Conservation (phyloP, 768 basidiomycete species). For the Amanita rubescens region DNA sequence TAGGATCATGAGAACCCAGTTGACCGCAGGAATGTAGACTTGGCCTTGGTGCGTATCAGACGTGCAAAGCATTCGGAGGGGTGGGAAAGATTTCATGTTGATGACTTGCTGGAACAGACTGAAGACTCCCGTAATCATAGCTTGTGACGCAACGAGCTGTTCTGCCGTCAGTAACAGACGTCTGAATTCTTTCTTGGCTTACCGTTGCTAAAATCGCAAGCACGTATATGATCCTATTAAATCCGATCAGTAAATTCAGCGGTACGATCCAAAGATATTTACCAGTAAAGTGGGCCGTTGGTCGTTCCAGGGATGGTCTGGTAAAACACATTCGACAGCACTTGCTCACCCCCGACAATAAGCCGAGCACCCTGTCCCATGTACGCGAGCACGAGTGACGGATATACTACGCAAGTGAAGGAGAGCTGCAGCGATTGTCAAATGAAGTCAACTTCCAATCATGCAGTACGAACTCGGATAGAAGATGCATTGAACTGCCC, state of each 20-base stretch:
- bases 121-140: constrained; percentile 65
- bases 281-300: constrained; percentile 56
- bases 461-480: constrained; percentile 35
- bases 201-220: constrained; percentile 61
- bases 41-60: constrained; percentile 56
- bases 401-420: constrained; percentile 48
- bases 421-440: constrained; percentile 36
- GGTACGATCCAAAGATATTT: neutral
- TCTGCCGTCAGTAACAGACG: neutral
- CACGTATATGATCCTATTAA: constrained; percentile 49
- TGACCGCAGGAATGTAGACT: constrained; percentile 57
- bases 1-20: constrained; percentile 50
- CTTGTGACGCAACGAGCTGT: constrained; percentile 55
- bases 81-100: constrained; percentile 50
- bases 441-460: constrained; percentile 12
- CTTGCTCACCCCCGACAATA: constrained; percentile 39
- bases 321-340: constrained; percentile 56
- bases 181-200: constrained; percentile 24
- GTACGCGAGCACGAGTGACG: constrained; percentile 54
- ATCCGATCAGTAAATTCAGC: neutral
- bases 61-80: constrained; percentile 52
- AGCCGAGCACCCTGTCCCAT: constrained; percentile 66
- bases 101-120: constrained; percentile 58
- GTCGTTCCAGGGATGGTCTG: constrained; percentile 49
- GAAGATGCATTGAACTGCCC: constrained; percentile 60